phyloP scores from a whole-genome alignment of 2,329 filamentous ascomycete species.

The Diaporthe velutina region DNA sequence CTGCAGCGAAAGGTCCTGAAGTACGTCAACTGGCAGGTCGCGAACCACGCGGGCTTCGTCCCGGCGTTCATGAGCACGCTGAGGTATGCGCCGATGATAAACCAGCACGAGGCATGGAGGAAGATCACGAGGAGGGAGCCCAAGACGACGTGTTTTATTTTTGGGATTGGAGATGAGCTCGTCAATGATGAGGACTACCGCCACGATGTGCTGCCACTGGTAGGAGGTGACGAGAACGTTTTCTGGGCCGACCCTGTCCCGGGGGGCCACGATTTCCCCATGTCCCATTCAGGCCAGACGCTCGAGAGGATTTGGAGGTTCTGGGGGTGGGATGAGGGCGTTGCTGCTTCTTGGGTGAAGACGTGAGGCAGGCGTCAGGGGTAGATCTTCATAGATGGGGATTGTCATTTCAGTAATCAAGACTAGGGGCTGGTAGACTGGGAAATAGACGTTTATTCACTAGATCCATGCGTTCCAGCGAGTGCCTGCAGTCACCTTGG shows the following conservation, averaged over 20 bases:
- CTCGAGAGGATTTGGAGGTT: constrained; percentile 61
- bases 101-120: constrained; percentile 65
- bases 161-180: constrained; percentile 65
- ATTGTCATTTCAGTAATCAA: neutral
- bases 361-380: neutral
- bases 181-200: constrained; percentile 65
- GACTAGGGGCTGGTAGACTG: neutral
- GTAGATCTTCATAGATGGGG: neutral
- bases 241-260: constrained; percentile 65
- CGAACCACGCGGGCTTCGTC: constrained; percentile 69
- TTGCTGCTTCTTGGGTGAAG: constrained; percentile 28
- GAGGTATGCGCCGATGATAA: constrained; percentile 65
- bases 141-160: constrained; percentile 63
- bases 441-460: neutral
- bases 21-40: constrained; percentile 71
- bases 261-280: constrained; percentile 73
- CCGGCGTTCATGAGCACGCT: constrained; percentile 71
- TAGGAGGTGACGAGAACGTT: constrained; percentile 60
- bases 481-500: neutral
- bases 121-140: constrained; percentile 54
- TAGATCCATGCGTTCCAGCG: neutral
- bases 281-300: constrained; percentile 63
- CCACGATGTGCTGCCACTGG: constrained; percentile 62
- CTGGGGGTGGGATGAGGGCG: constrained; percentile 53
- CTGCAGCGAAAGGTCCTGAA: constrained; percentile 62